phyloP scores from a whole-genome alignment of 371 early-diverging fungal species.

The Blastocladiella emersonii region DNA sequence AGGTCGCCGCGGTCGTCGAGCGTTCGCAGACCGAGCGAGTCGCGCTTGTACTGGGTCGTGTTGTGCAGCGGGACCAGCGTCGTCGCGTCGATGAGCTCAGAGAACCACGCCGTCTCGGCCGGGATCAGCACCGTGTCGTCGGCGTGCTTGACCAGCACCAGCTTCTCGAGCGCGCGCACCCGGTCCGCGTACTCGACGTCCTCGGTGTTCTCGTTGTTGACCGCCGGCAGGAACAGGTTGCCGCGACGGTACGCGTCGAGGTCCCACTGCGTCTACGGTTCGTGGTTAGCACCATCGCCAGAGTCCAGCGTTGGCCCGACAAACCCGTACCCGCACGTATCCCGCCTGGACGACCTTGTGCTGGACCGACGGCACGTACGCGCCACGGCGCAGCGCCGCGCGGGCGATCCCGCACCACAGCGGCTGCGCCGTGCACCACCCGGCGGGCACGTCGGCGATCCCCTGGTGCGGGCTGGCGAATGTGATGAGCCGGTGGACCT shows the following conservation, averaged over 20 bases:
- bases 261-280: no score
- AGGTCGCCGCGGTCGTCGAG: slow-evolving; percentile 40
- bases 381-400: slow-evolving; percentile 46
- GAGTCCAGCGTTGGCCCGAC: no score
- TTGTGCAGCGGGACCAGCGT: slow-evolving; percentile 33
- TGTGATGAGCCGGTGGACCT: slow-evolving; percentile 62
- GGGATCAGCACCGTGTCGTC: slow-evolving; percentile 70
- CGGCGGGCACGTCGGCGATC: slow-evolving; percentile 62
- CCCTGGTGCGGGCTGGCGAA: slow-evolving; percentile 75
- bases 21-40: slow-evolving; percentile 52
- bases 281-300: no score
- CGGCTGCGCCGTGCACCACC: slow-evolving; percentile 26
- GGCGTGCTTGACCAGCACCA: slow-evolving; percentile 63
- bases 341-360: slow-evolving; percentile 79
- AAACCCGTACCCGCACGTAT: slow-evolving; percentile 39
- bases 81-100: slow-evolving; percentile 12
- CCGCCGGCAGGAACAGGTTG: slow-evolving; percentile 68
- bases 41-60: slow-evolving; percentile 43
- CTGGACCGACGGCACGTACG: slow-evolving; percentile 66
- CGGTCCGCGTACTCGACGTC: slow-evolving; percentile 41
- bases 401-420: slow-evolving; percentile 49
- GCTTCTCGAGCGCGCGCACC: slow-evolving; percentile 40
- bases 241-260: slow-evolving; percentile 42
- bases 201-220: slow-evolving; percentile 59
- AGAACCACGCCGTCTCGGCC: slow-evolving; percentile 60